Evolutionary conservation across 768 basidiomycete species (phyloP).

Genomic region (Boletus rufocinnamomeus): DNA sequence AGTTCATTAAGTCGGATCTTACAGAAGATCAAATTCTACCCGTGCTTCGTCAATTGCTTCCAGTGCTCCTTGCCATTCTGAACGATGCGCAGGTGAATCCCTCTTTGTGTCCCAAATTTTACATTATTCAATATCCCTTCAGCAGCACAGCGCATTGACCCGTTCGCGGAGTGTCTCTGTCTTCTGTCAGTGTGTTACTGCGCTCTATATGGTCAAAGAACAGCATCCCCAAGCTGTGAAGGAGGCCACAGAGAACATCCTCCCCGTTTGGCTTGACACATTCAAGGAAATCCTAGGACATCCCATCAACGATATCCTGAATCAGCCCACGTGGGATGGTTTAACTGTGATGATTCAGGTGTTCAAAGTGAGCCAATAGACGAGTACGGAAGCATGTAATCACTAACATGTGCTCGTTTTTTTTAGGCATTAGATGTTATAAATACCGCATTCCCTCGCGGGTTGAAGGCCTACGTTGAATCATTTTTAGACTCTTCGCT

Average conservation of each 20-base stretch:
- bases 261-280: conserved; percentile 91
- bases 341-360: conserved; percentile 79
- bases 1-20: conserved; percentile 90
- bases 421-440: conserved; percentile 76
- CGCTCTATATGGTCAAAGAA: conserved; percentile 94
- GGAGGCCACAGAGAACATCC: conserved; percentile 74
- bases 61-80: conserved; percentile 79
- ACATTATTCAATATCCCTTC: conserved; percentile 3
- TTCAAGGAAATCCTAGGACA: conserved; percentile 76
- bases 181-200: conserved; percentile 86
- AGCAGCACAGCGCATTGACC: conserved; percentile 77
- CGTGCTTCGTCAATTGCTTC: conserved; percentile 84
- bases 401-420: conserved; percentile 3
- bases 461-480: conserved; percentile 62
- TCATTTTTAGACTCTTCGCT: conserved; percentile 61
- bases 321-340: conserved; percentile 73
- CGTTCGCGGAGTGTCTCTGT: conserved; percentile 84
- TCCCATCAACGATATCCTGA: conserved; percentile 60
- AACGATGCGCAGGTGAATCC: conserved; percentile 67
- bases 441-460: conserved; percentile 78
- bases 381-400: background rate
- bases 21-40: conserved; percentile 95
- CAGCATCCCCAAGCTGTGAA: conserved; percentile 86
- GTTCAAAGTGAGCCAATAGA: conserved; percentile 61
- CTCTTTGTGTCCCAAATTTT: background rate